Base-by-base conservation (phyloP, 495 filamentous ascomycete genomes). In the Neurospora sp. region DNA sequence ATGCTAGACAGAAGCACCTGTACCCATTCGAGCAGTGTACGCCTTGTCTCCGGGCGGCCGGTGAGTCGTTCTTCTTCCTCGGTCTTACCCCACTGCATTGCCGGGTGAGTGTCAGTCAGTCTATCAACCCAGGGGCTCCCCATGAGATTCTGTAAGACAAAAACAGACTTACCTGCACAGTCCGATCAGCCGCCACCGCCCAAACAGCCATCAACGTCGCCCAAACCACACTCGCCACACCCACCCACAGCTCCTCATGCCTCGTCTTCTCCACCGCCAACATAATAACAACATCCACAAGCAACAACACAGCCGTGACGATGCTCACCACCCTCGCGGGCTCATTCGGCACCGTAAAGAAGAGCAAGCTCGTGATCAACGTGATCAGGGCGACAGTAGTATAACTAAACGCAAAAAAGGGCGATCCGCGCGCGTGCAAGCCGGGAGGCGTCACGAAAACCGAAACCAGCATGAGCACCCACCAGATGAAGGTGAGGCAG, bases 1-100 rank as follows among this genome's bases (percentile, higher is more conserved):
- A 95, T 82, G 13, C 90, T 93, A 37, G 92, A 90, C n/a, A 88
- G 77, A 2, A 96, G 80, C n/a, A 98, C 92, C 66, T 90, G 92
- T 36, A 88, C 79, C 96, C 96, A 98, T 82, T 98, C 92, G 13
- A 85, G 81, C 37, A 97, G 78, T 0, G 93, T 92, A 15, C 94
- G 90, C 28, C 94, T 90, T 13, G 90, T 94, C 82, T 98, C 95
- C 19, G 89, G 86, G n/a, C 94, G 90, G 37, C 96, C 96, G 1
- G 96, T 99, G 15, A 99, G 84, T 19, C 96, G 88, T 77, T 96
- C 91, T 81, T 99, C 96, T 78, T 99, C 96, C 75, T 97, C 92
- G 0, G 83, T 84, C 81, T 98, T 98, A 34, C 95, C 96, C 90
- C 93, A 96, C 70, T 90, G 70, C 5, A 21, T 71, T 24, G 15